Conservation (phyloP, 1,284 basidiomycete genomes). For the Ceratorhiza oryzae-sativae region DNA sequence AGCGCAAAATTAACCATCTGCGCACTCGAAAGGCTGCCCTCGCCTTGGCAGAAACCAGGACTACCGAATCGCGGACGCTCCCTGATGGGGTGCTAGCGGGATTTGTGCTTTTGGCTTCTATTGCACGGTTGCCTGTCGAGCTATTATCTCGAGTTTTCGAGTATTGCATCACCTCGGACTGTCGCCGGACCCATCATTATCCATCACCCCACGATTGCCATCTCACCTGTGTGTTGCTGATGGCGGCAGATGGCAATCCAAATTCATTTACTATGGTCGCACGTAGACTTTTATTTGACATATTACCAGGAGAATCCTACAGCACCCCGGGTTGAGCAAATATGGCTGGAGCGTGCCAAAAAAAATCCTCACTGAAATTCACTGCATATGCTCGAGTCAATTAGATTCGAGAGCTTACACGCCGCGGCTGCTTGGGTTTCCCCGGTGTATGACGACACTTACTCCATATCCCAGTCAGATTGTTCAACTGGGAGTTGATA, state of each 20-base stretch:
- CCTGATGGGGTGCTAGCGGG: neutral
- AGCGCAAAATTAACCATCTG: too few species aligned
- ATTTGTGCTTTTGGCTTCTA: neutral
- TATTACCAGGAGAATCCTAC: neutral
- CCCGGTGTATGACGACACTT: neutral
- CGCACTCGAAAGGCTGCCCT: too few species aligned
- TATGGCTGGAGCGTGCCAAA: neutral
- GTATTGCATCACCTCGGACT: neutral
- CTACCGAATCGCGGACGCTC: neutral
- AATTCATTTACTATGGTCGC: neutral
- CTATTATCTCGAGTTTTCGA: neutral
- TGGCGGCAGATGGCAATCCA: neutral
- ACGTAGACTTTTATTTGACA: neutral
- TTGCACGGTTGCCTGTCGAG: neutral
- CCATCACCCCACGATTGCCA: neutral
- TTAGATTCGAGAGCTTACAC: neutral
- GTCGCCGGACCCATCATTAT: neutral
- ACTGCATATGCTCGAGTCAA: neutral
- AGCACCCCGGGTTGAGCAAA: neutral
- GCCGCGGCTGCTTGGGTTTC: neutral
- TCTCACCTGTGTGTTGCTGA: neutral
- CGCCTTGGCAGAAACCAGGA: neutral
- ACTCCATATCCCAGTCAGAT: neutral
- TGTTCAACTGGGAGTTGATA: neutral
- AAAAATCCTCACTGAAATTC: neutral